phyloP scores from a whole-genome alignment of 352 stramenopile genomes.

The Phytophthora chlamydospora region DNA sequence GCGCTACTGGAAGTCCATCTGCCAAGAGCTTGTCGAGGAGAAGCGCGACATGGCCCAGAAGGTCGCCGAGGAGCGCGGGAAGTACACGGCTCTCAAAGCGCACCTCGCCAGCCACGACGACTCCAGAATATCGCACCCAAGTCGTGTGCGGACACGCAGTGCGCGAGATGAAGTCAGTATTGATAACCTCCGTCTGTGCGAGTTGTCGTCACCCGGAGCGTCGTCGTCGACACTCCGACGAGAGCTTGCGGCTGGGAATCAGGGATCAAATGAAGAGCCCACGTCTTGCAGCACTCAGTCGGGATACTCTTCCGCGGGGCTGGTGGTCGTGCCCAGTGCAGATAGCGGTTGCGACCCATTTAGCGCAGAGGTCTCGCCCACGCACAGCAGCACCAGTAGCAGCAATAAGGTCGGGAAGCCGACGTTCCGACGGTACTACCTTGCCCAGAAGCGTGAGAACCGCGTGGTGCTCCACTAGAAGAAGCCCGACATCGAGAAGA shows the following conservation, averaged over 20 bases:
- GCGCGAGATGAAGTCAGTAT: not conserved
- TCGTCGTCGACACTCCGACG: not conserved
- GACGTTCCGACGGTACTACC: constrained; percentile 51
- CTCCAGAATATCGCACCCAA: not conserved
- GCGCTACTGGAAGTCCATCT: constrained; percentile 53
- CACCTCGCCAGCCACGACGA: constrained; percentile 39
- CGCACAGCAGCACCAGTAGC: constrained; percentile 23
- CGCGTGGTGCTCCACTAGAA: constrained; percentile 22
- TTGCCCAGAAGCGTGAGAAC: constrained; percentile 33
- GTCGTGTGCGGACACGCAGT: constrained; percentile 1
- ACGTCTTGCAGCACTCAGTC: constrained; percentile 17
- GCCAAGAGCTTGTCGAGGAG: constrained; percentile 48
- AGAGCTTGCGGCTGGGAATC: constrained; percentile 7
- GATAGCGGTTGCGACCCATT: constrained; percentile 14
- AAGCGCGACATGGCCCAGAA: constrained; percentile 51
- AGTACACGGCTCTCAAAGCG: constrained; percentile 48
- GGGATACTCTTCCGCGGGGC: constrained; percentile 3
- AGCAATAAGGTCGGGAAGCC: constrained; percentile 24
- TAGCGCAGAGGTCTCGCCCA: constrained; percentile 21
- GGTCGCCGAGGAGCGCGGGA: constrained; percentile 52
- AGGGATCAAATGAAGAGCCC: constrained; percentile 13
- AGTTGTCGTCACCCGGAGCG: constrained; percentile 5
- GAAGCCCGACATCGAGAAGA: not conserved
- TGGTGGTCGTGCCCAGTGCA: constrained; percentile 6
- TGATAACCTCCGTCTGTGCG: constrained; percentile 6